Percentiles rank a stretch among this genome's conserved stretches.
phyloP scores from a whole-genome alignment of 2,329 filamentous ascomycete genomes.

The Pseudopyricularia javanii region DNA sequence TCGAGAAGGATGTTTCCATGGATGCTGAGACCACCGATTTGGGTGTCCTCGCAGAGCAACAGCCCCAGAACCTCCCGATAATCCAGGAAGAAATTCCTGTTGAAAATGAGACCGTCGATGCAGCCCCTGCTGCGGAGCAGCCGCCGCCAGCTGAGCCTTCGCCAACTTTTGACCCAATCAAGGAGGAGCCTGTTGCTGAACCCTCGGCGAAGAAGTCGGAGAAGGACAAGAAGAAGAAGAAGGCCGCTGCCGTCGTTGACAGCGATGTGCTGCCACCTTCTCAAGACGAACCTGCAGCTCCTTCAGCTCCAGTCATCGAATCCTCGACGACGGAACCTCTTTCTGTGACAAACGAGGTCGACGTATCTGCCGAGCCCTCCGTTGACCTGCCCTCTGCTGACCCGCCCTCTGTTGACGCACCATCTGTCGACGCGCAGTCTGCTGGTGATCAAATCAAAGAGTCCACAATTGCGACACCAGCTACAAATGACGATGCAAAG shows the following conservation, averaged over 20 bases:
- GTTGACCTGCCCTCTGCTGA: not conserved
- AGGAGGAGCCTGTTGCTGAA: slow-evolving; percentile 9
- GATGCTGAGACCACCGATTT: not conserved
- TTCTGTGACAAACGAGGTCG: not conserved
- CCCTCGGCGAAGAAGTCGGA: slow-evolving; percentile 18
- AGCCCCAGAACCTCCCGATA: not conserved
- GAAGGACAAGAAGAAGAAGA: slow-evolving; percentile 14
- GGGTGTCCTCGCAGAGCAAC: not conserved
- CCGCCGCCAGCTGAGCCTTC: not conserved
- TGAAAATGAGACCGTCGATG: not conserved
- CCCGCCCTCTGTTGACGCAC: not conserved
- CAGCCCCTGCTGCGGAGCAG: not conserved
- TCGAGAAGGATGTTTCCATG: slow-evolving; percentile 6
- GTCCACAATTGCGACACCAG: not conserved
- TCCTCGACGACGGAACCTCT: not conserved
- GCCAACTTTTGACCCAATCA: not conserved
- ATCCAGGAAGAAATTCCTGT: slow-evolving; percentile 6
- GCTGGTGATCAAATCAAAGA: not conserved
- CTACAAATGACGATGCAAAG: not conserved
- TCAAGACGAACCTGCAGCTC: not conserved
- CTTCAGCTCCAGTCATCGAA: not conserved
- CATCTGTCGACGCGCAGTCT: not conserved
- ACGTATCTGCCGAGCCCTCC: not conserved
- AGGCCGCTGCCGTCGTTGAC: slow-evolving; percentile 3
- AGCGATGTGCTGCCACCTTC: not conserved